Conservation (phyloP, 441 rosid genomes). For the Pelargonium hybrid region DNA sequence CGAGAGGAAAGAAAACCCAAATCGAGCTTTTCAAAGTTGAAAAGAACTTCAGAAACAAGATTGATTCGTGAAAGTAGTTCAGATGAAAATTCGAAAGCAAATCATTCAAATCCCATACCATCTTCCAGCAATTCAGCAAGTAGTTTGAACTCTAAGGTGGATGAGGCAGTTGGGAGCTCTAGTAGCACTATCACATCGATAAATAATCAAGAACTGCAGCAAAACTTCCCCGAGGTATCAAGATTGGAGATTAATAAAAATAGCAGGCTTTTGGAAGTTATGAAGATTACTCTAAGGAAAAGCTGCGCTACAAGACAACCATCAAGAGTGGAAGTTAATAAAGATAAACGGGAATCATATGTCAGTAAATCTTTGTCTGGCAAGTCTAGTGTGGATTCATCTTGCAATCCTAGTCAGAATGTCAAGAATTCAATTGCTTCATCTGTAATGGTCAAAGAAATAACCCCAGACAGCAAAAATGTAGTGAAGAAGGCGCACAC, state of each 20-base stretch:
- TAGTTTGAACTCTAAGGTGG: conserved; percentile 18
- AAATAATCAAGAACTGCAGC: conserved; percentile 23
- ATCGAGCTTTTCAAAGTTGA: conserved; percentile 21
- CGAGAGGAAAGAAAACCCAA: conserved; percentile 29
- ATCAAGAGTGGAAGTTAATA: conserved; percentile 23
- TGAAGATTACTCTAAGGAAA: conserved; percentile 37
- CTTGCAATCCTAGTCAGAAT: conserved; percentile 23
- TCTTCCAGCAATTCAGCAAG: conserved; percentile 7
- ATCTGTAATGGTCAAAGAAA: not conserved
- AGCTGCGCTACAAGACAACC: conserved; percentile 43
- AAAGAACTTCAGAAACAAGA: conserved; percentile 28
- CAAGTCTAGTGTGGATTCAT: conserved; percentile 45
- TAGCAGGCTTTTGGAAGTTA: conserved; percentile 28
- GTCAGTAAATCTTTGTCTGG: conserved; percentile 33
- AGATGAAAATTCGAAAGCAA: conserved; percentile 15
- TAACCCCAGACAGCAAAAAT: not conserved
- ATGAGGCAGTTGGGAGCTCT: conserved; percentile 23
- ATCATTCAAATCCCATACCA: conserved; percentile 15
- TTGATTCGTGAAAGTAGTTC: conserved; percentile 21
- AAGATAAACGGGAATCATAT: conserved; percentile 11
- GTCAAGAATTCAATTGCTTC: conserved; percentile 13
- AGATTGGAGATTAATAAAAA: conserved; percentile 28
- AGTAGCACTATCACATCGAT: conserved; percentile 27
- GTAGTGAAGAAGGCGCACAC: not conserved
- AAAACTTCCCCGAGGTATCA: conserved; percentile 22